Base-by-base conservation (phyloP, 352 stramenopile genomes). In the Globisporangium cederbergense region DNA sequence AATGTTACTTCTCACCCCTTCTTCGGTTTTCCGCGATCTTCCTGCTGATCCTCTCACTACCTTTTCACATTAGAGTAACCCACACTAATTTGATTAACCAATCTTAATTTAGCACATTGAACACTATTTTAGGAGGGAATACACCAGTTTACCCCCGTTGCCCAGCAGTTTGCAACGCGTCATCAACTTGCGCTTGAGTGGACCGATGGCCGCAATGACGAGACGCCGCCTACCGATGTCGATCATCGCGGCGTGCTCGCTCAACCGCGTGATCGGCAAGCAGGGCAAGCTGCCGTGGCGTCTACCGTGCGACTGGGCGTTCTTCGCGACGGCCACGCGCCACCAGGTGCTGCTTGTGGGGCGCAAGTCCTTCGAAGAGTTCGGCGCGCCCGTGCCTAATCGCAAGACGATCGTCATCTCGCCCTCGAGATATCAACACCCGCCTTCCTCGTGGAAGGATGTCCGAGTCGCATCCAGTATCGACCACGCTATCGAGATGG, bases 231-330 rank as follows among this genome's bases (percentile, higher is more conserved):
- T 82, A 47, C 81, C 74, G 0, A 75, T 88, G 51, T 83, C 82
- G 49, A 70, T 93, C 40, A 87, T 93, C 58, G 79, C 77, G 16
- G 84, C 84, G 7, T 90, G 81, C 62, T 85, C 82, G 42, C 55
- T 91, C 9, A 88, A 93, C 67, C 74, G 79, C 51, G 79, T 80
- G 43, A 93, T 91, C 58, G 84, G 84, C 9, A 68, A 65, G 30
- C 58, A 68, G 20, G 84, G 82, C 4, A 69, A 57, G 20, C 65
- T 91, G 46, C 84, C 84, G 22, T 93, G 84, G 84, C 60, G 63
- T 16, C 53, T 93, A 18, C 79, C 84, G 13, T 71, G 69, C 2
- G 84, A 93, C 61, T 93, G 84, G 84, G 58, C 78, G 11, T 93
- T 86, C 68, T 93, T 93, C 68, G 74, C 68, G 50, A 82, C 78